Evolutionary conservation across 495 filamentous ascomycete species (phyloP), one percentile per base, ranked within the genome.

Genomic region (Thermothielavioides terrestris): DNA sequence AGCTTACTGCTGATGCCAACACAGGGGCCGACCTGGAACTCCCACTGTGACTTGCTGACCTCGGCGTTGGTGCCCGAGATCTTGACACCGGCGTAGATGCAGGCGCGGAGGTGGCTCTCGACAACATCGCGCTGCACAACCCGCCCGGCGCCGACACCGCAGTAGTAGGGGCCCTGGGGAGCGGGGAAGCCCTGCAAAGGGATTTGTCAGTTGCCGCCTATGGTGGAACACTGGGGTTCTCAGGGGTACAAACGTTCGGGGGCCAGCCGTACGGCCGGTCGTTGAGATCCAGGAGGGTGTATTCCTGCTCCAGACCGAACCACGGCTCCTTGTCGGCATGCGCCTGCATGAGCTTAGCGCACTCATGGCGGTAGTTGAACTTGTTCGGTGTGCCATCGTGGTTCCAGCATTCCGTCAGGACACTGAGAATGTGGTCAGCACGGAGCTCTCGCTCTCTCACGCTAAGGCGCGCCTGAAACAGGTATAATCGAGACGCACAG

Each of bases 21-120:
- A 74, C 91, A 95, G 55, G 94, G 94, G 54, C 94, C 92, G 62
- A 98, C 86, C 71, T 98, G 92, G 85, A 89, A 97, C 74, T 98
- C 92, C 92, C 92, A 98, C 70, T 98, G 92, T 52, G 86, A 89
- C 49, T 92, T 89, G 56, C 60, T 65, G 65, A 98, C 92, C 81
- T 98, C 92, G 42, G 92, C 92, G 74, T 98, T 98, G 75, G 91
- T 95, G 71, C 92, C 92, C 27, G 92, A 95, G 72, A 98, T 95
- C 62, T 89, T 83, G 70, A 98, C 77, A 57, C 84, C 84, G 52
- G 90, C 81, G 69, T 84, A 95, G 69, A 98, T 58, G 79, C 92
- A 98, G 57, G 88, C 89, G 71, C 91, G 91, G 84, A 94, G 95
- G 78, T 98, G 92, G 50, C 92, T 86, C 75, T 97, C 92, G 57